Base-by-base conservation (phyloP, 352 stramenopile species). In the Phytophthora sp. region DNA sequence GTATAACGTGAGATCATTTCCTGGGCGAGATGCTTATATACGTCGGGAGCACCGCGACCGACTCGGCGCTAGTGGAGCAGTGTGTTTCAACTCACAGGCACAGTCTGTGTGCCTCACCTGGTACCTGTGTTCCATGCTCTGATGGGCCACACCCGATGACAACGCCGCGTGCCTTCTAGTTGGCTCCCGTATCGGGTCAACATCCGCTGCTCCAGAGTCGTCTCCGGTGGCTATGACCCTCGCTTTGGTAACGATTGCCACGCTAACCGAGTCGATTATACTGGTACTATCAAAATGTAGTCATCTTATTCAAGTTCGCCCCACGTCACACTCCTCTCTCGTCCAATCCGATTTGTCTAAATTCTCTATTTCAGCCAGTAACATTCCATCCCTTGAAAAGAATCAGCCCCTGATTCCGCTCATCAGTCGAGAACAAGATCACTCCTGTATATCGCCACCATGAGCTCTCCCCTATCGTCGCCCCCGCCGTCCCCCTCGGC, bases 61-160 rank as follows among this genome's bases (percentile, higher is more conserved):
- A 92, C 42, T 52, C 66, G 8, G 51, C 57, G 11, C 61, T 94
- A 12, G 69, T 92, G 33, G 68, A 89, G 21, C 64, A 70, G 24
- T 94, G 92, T 90, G 88, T 61, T 86, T 80, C 68, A 89, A 94
- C 69, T 90, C 86, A 62, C 88, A 93, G 67, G 82, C 86, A 24
- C 77, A 82, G 58, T 88, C 84, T 2, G 23, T 69, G 3, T 94
- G 86, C 44, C 71, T 76, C n/a, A 82, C 82, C 16, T 77, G 81
- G 53, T 83, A 79, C 21, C 64, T 91, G 20, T 94, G 86, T 47
- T 89, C 86, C 21, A 69, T 91, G 50, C 80, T 87, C 70, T 94
- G 86, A 84, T 93, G 84, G 80, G 77, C 77, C 5, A 92, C 84
- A 0, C 74, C 75, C 29, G 75, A 72, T 27, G 80, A 91, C 66